Conservation (phyloP, 768 basidiomycete species). For the Xerocomellus amylosporus region DNA sequence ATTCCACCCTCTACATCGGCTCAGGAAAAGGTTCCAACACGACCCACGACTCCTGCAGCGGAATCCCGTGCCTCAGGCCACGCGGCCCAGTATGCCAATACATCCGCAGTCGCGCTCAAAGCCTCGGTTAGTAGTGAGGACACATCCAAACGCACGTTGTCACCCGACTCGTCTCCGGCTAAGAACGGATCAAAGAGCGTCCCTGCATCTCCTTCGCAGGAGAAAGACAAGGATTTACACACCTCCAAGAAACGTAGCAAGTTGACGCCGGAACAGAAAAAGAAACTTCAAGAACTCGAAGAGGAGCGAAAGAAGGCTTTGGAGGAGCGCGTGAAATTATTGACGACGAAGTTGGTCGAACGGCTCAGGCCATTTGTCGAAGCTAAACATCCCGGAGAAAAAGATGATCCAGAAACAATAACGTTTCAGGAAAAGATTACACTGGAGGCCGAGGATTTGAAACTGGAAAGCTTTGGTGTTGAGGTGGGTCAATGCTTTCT, state of each 20-base stretch:
- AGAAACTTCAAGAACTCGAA: conserved; percentile 80
- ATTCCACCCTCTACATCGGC: conserved; percentile 20
- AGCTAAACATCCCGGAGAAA: conserved; percentile 77
- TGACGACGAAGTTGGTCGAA: conserved; percentile 80
- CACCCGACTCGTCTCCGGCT: conserved; percentile 15
- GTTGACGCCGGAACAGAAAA: conserved; percentile 78
- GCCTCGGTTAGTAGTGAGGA: conserved; percentile 20
- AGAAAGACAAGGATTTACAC: conserved; percentile 41
- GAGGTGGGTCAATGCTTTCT: conserved; percentile 55
- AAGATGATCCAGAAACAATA: conserved; percentile 78
- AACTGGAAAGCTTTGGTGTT: conserved; percentile 95
- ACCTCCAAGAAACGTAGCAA: conserved; percentile 41
- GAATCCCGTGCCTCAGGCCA: conserved; percentile 9
- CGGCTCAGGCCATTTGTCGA: conserved; percentile 88
- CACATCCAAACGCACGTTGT: conserved; percentile 12
- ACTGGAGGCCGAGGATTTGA: conserved; percentile 90
- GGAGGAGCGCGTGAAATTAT: conserved; percentile 68
- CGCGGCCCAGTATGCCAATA: conserved; percentile 7
- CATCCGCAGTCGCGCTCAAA: conserved; percentile 17
- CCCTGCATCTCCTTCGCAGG: conserved; percentile 26
- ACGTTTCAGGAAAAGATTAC: conserved; percentile 74
- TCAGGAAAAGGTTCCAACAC: conserved; percentile 14
- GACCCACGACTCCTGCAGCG: conserved; percentile 17
- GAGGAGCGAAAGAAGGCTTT: conserved; percentile 75
- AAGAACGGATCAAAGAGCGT: conserved; percentile 23